Percentiles rank a stretch among this genome's conserved stretches.
These are phyloP conservation scores for Penicillium nordicum DNA, from an alignment of 2,329 filamentous ascomycete genomes.

Conservation along the genomic window DNA sequence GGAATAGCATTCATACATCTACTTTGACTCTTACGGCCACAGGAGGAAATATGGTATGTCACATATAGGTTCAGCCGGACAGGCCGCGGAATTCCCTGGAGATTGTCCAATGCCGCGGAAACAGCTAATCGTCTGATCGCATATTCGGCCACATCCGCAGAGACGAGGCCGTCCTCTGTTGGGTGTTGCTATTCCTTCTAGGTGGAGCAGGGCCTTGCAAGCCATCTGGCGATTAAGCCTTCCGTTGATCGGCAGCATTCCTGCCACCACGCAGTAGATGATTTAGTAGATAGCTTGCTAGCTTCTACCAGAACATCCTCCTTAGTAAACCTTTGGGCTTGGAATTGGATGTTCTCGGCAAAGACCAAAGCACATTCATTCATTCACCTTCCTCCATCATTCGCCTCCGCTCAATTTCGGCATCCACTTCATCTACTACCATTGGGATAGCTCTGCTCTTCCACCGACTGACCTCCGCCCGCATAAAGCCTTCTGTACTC, in stretches of 20 bases:
- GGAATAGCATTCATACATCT: neutral
- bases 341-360: neutral
- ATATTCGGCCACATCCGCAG: neutral
- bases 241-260: neutral
- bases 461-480: slow-evolving; percentile 57
- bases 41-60: neutral
- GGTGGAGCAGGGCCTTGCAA: neutral
- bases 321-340: neutral
- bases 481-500: slow-evolving; percentile 70
- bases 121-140: neutral
- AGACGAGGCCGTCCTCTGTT: neutral
- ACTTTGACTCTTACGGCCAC: neutral
- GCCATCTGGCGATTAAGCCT: neutral
- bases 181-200: neutral
- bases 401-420: slow-evolving; percentile 56
- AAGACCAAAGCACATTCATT: slow-evolving; percentile 22
- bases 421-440: slow-evolving; percentile 56
- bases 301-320: neutral
- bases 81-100: neutral
- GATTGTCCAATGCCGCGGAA: neutral
- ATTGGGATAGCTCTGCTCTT: slow-evolving; percentile 55
- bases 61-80: neutral
- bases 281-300: neutral
- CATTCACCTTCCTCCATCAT: slow-evolving; percentile 41
- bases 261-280: neutral